Percentiles rank a stretch among this genome's conserved stretches.
phyloP scores from a whole-genome alignment of 2,329 filamentous ascomycete species.

The Blumeriella jaapii region DNA sequence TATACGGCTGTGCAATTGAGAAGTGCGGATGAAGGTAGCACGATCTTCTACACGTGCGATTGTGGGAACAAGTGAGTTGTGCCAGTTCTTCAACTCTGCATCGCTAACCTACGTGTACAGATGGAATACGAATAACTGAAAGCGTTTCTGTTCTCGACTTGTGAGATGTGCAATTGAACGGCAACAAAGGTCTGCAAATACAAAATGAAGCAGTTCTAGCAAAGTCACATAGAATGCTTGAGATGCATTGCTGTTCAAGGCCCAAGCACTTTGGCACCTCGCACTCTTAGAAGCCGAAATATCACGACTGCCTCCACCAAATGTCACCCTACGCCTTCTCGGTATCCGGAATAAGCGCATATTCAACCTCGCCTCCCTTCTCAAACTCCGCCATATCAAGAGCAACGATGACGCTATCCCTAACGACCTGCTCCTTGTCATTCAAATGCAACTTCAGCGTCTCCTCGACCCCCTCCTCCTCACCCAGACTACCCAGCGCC shows the following conservation, averaged over 20 bases:
- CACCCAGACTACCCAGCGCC: slow-evolving; percentile 84
- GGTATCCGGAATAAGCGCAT: slow-evolving; percentile 73
- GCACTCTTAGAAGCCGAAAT: slow-evolving; percentile 11
- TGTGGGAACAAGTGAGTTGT: slow-evolving; percentile 67
- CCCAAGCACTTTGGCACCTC: slow-evolving; percentile 27
- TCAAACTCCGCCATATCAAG: slow-evolving; percentile 98
- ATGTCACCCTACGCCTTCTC: slow-evolving; percentile 16
- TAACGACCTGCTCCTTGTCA: slow-evolving; percentile 85
- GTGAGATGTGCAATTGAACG: neutral
- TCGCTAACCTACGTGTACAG: slow-evolving; percentile 17
- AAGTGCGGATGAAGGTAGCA: slow-evolving; percentile 89
- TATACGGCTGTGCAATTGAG: slow-evolving; percentile 79
- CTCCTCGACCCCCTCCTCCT: slow-evolving; percentile 86
- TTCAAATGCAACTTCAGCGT: slow-evolving; percentile 72
- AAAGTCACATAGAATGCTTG: neutral
- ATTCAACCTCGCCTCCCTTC: slow-evolving; percentile 77
- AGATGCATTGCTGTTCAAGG: slow-evolving; percentile 19
- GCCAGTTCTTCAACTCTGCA: neutral
- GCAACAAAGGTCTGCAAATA: neutral
- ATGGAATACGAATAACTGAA: slow-evolving; percentile 30
- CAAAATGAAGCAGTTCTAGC: too few relatives aligned
- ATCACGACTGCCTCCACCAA: slow-evolving; percentile 2
- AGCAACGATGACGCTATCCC: slow-evolving; percentile 89
- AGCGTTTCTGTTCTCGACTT: neutral
- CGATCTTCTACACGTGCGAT: slow-evolving; percentile 80